phyloP scores from a whole-genome alignment of 2,329 filamentous ascomycete species.

The Aspergillus sp. region DNA sequence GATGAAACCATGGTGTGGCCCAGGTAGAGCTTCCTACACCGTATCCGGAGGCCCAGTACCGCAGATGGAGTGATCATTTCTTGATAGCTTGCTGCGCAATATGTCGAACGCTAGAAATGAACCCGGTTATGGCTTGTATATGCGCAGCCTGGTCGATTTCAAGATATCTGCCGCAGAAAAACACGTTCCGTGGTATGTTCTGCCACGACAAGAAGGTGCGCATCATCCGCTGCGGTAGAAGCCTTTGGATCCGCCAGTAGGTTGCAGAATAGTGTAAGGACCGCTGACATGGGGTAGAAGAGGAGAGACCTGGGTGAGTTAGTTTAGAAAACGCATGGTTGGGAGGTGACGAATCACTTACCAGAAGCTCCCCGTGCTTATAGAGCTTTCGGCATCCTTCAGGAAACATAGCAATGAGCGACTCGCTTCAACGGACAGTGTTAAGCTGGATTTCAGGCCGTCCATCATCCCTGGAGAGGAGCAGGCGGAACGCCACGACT shows the following conservation, averaged over 20 bases:
- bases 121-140: neutral
- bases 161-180: neutral
- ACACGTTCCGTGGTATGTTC: neutral
- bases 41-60: no score
- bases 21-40: neutral
- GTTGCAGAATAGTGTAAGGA: slow-evolving; percentile 3
- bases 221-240: neutral
- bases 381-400: neutral
- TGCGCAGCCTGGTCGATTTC: neutral
- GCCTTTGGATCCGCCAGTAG: neutral
- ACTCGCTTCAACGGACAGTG: neutral
- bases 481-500: neutral
- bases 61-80: no score
- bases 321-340: neutral
- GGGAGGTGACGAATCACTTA: neutral
- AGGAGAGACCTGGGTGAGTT: neutral
- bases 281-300: slow-evolving; percentile 1
- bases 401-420: neutral
- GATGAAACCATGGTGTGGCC: neutral
- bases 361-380: neutral
- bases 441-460: neutral
- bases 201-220: neutral
- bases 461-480: neutral
- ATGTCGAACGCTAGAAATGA: neutral
- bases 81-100: neutral